Conservation (phyloP, 2,329 filamentous ascomycete species). For the Fusarium euwallaceae region DNA sequence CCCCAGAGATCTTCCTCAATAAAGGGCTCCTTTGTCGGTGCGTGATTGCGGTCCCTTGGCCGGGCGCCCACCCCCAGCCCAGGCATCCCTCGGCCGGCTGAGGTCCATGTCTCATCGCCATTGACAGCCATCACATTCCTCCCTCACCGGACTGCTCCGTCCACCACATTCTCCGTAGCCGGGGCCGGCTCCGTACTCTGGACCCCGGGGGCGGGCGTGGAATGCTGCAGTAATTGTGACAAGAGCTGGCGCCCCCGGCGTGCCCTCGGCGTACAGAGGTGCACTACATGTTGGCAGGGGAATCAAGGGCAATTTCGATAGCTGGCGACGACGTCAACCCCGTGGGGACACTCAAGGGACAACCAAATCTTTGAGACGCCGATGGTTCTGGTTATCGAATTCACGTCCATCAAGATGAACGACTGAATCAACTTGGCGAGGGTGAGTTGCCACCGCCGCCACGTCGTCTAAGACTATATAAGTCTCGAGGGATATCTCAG, state of each 20-base stretch:
- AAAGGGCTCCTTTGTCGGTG: constrained; percentile 19
- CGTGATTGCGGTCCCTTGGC: constrained; percentile 22
- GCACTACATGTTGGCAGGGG: constrained; percentile 36
- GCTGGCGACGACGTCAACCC: constrained; percentile 25
- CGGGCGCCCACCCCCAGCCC: constrained; percentile 3
- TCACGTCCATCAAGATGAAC: constrained; percentile 20
- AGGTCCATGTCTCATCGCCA: constrained; percentile 33
- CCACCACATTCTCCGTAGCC: constrained; percentile 42
- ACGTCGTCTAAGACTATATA: constrained; percentile 38
- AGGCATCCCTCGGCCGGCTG: constrained; percentile 1
- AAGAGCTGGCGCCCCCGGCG: constrained; percentile 12
- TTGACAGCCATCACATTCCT: constrained; percentile 43
- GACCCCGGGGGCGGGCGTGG: constrained; percentile 33
- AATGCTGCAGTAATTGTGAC: constrained; percentile 40
- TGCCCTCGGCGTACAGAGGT: constrained; percentile 16
- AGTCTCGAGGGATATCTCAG: constrained; percentile 36
- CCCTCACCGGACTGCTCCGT: constrained; percentile 27
- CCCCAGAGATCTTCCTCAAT: constrained; percentile 31
- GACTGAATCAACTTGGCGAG: constrained; percentile 27
- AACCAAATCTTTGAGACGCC: constrained; percentile 17
- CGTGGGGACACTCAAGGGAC: constrained; percentile 19
- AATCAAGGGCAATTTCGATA: constrained; percentile 34
- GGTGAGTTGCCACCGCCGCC: constrained; percentile 26
- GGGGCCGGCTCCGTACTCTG: constrained; percentile 39
- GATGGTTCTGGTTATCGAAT: constrained; percentile 23